Base-by-base conservation (phyloP, 495 filamentous ascomycete species). In the Glutinoglossum americanum region DNA sequence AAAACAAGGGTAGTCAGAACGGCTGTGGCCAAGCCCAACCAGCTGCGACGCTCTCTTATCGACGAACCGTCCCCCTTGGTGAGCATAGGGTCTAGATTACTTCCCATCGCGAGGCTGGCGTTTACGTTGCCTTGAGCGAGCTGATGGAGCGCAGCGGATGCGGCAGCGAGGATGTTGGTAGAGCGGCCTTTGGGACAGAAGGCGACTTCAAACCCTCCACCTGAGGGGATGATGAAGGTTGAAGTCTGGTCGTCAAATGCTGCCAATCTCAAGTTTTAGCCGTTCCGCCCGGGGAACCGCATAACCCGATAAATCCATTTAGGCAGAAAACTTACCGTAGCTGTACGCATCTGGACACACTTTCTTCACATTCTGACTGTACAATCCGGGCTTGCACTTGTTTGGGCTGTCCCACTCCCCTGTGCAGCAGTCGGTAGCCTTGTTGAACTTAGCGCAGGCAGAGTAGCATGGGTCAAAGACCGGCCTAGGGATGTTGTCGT, bases 301-400 rank as follows among this genome's bases (percentile, higher is more conserved):
- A 56, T 19, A 13, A 19, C 5, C 32, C 13, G 49, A 56, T 25
- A 9, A 15, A 32, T 27, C 41, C 25, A 25, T n/a, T 55, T 39
- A 4, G 27, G 13, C 32, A 3, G 33, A 9, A 51, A 27, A 25
- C 70, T 47, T 62, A 74, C 71, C 72, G 64, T 76, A 90, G 63
- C 80, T 84, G 66, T 89, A 90, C 19, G 85, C 85, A 68, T 90
- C 85, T 1, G 85, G 85, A 66, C 85, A 90, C 17, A 88, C 75
- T 19, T 59, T 67, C 73, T 90, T 90, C 32, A 82, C 82, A 21
- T 69, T 65, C 58, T 65, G 72, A 57, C 76, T 78, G 65, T 87
- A 90, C 25, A 73, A 59, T 49, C 73, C 75, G 7, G 83, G 81
- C 60, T 67, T 62, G 69, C 85, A 89, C 11, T 65, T 68, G 39